phyloP scores from a whole-genome alignment of 169 alveolate genomes.

The Hepatocystis sp. region DNA sequence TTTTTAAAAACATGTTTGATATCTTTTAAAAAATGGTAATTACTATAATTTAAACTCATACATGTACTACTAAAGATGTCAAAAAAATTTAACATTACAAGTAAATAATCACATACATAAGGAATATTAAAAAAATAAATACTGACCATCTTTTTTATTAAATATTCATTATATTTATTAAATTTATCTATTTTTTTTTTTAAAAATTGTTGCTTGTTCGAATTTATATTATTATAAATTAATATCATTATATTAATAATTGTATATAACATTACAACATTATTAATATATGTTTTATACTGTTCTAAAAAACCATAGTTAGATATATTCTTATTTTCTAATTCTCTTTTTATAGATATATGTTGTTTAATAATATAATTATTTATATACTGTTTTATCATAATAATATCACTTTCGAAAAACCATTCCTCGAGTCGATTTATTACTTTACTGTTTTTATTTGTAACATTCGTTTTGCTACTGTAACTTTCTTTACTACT shows the following conservation, averaged over 20 bases:
- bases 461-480: too few species aligned
- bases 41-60: constrained; percentile 15
- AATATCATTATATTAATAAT: constrained; percentile 11
- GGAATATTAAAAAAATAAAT: constrained; percentile 51
- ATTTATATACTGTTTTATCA: constrained; percentile 23
- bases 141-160: constrained; percentile 21
- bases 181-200: constrained; percentile 15
- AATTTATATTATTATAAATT: constrained; percentile 8
- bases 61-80: constrained; percentile 16
- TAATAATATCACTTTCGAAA: constrained; percentile 18
- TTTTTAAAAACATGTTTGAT: constrained; percentile 12
- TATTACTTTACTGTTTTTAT: too few species aligned
- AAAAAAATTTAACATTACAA: constrained; percentile 31
- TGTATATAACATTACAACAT: constrained; percentile 7
- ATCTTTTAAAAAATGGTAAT: constrained; percentile 3
- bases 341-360: background rate
- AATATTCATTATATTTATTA: constrained; percentile 19
- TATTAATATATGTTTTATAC: constrained; percentile 46
- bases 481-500: too few species aligned
- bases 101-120: constrained; percentile 41
- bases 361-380: constrained; percentile 10
- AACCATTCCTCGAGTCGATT: constrained; percentile 1
- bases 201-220: background rate
- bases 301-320: constrained; percentile 8
- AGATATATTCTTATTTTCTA: background rate